Evolutionary conservation across 2,329 filamentous ascomycete genomes (phyloP).

Genomic region (Clathrospora elynae): DNA sequence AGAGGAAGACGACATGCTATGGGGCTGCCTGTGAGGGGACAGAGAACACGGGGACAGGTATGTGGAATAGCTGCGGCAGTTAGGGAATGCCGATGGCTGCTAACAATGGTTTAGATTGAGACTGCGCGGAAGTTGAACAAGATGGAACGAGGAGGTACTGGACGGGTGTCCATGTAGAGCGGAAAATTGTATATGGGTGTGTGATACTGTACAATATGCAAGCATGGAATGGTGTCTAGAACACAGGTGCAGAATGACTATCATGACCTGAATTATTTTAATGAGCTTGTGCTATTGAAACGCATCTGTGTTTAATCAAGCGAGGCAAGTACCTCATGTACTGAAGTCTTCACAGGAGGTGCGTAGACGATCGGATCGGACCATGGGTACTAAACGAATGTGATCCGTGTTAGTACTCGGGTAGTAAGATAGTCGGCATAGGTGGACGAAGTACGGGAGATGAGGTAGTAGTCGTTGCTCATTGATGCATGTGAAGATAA

Average conservation of each 20-base stretch:
- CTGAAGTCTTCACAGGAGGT: too few relatives aligned
- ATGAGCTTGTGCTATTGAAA: background rate
- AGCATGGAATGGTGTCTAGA: slow-evolving; percentile 19
- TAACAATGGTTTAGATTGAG: slow-evolving; percentile 54
- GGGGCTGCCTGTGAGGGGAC: slow-evolving; percentile 87
- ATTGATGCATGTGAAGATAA: too few relatives aligned
- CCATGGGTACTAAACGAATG: too few relatives aligned
- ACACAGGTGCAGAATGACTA: slow-evolving; percentile 4
- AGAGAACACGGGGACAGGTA: slow-evolving; percentile 80
- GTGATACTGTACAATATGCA: slow-evolving; percentile 34
- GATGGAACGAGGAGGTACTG: slow-evolving; percentile 57
- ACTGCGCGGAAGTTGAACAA: slow-evolving; percentile 65
- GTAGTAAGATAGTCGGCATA: too few relatives aligned
- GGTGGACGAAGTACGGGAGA: too few relatives aligned
- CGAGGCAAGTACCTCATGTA: too few relatives aligned
- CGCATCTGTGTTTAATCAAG: too few relatives aligned
- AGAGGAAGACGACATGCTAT: slow-evolving; percentile 90
- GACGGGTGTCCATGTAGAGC: slow-evolving; percentile 37
- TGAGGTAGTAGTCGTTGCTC: too few relatives aligned
- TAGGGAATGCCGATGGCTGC: slow-evolving; percentile 5
- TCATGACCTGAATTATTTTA: too few relatives aligned
- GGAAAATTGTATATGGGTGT: slow-evolving; percentile 21
- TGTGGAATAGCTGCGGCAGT: slow-evolving; percentile 19
- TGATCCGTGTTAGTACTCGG: too few relatives aligned
- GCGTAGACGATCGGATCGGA: too few relatives aligned